Evolutionary conservation across 768 basidiomycete genomes (phyloP), one percentile per base, ranked within the genome.

Genomic region (Clavaria fumosa): DNA sequence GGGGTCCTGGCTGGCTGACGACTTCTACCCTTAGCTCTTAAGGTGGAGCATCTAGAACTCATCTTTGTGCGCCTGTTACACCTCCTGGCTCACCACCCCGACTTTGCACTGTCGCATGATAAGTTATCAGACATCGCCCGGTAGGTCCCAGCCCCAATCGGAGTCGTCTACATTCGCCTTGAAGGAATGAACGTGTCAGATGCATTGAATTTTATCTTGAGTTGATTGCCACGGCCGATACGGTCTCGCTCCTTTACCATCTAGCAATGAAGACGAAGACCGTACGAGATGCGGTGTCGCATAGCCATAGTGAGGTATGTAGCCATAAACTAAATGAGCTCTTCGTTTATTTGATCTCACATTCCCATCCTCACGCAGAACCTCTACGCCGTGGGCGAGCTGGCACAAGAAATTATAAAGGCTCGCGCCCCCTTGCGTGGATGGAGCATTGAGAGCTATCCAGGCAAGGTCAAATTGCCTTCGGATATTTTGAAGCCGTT

Each of bases 81-180:
- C 50, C 56, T 90, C 1, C 64, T 97, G 4, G 86, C 90, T 0
- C 91, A 95, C 51, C 95, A 99, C 53, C 93, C 93, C 3, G 95
- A 99, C 56, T 91, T 89, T 48, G 67, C 65, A 14, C 66, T 63
- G 31, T 64, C 67, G 2, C 67, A 71, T 24, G 80, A 83, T 23
- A 76, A 77, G 28, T 54, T 91, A 24, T 62, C 72, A 23, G 78
- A 83, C 48, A 78, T 89, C 47, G 75, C 81, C 17, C 85, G 79
- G 89, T 95, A 46, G 32, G 78, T 51, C 5, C 18, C 14, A 4
- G 20, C 26, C 18, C 34, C 28, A 12, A 33, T 15, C 26, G 22
- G 4, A 15, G 24, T 32, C 35, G 38, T 11, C 10, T 9, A 35
- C 22, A 11, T 34, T 35, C 23, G 31, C 45, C 12, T 39, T 26